Percentiles rank a stretch among this genome's conserved stretches.
Conservation (phyloP, 1,139 yeast species). For the Yamadazyma sp. region DNA sequence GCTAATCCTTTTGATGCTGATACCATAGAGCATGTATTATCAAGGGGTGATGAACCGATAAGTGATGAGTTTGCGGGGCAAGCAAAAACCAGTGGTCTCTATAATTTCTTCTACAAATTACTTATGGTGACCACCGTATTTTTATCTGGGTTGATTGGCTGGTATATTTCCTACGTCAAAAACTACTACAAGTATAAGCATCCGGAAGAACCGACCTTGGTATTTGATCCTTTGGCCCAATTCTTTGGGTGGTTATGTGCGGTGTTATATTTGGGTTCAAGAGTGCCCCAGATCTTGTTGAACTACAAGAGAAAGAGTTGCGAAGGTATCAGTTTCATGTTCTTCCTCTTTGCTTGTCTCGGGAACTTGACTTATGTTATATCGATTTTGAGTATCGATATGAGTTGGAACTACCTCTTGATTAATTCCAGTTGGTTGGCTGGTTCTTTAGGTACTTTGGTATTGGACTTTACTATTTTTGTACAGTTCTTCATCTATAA, state of each 20-base stretch:
- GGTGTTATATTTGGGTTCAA: conserved; percentile 75
- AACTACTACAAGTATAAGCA: conserved; percentile 30
- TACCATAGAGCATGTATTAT: conserved; percentile 57
- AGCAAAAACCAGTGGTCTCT: conserved; percentile 4
- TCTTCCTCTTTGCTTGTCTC: conserved; percentile 87
- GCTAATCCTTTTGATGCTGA: conserved; percentile 82
- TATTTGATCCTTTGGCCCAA: conserved; percentile 78
- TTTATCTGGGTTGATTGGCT: conserved; percentile 79
- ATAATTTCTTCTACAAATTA: conserved; percentile 40
- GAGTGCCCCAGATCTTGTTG: conserved; percentile 84
- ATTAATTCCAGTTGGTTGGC: conserved; percentile 91
- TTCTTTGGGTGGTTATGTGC: conserved; percentile 93
- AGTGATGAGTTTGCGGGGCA: conserved; percentile 16
- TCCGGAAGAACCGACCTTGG: conserved; percentile 36
- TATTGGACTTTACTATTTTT: conserved; percentile 81
- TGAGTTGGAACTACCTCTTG: conserved; percentile 65
- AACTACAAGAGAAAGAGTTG: conserved; percentile 85
- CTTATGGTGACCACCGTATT: conserved; percentile 71
- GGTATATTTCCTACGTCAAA: conserved; percentile 65
- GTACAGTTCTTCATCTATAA: conserved; percentile 83
- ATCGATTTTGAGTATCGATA: conserved; percentile 75
- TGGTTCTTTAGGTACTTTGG: conserved; percentile 86
- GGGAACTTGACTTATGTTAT: conserved; percentile 90
- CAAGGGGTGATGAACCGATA: conserved; percentile 29
- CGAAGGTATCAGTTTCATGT: conserved; percentile 89